A percentile compares a stretch with the other conserved stretches of the same genome.
Evolutionary conservation across 1,284 basidiomycete species (phyloP).

Genomic region (Termitomyces sp.): DNA sequence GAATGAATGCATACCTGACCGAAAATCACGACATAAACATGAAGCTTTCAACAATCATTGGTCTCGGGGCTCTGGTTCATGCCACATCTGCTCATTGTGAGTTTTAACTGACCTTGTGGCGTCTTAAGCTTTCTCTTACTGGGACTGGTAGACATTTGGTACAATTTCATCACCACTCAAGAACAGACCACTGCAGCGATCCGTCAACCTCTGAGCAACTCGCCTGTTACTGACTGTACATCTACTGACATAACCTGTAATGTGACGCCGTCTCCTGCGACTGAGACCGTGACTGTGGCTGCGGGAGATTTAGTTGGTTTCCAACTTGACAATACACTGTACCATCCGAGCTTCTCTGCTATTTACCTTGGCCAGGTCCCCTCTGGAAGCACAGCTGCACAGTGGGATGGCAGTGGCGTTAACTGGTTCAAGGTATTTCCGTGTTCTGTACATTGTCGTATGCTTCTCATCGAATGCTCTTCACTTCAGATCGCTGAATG

Average conservation of each 20-base stretch:
- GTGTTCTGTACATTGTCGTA: neutral
- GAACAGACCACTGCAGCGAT: slow-evolving; percentile 23
- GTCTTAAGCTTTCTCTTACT: neutral
- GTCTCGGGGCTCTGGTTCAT: slow-evolving; percentile 23
- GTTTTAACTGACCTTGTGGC: neutral
- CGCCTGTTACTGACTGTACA: slow-evolving; percentile 34
- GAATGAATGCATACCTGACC: neutral
- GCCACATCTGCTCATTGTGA: slow-evolving; percentile 30
- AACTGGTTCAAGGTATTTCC: slow-evolving; percentile 40
- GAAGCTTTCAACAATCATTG: slow-evolving; percentile 6
- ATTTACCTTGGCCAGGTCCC: slow-evolving; percentile 24
- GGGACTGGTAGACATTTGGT: slow-evolving; percentile 32
- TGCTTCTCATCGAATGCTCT: neutral
- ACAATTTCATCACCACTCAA: slow-evolving; percentile 30
- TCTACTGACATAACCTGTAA: slow-evolving; percentile 24
- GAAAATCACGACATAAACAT: neutral
- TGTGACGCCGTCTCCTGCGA: slow-evolving; percentile 26
- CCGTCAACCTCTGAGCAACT: slow-evolving; percentile 33
- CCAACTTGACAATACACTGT: slow-evolving; percentile 36
- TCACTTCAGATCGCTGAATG: slow-evolving; percentile 33
- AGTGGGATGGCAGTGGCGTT: slow-evolving; percentile 39
- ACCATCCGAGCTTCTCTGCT: slow-evolving; percentile 37
- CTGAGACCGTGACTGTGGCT: slow-evolving; percentile 33
- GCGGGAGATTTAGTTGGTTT: slow-evolving; percentile 35
- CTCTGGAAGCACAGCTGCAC: slow-evolving; percentile 8